Evolutionary conservation across 768 basidiomycete genomes (phyloP).

Genomic region (Naganishia friedmannii): DNA sequence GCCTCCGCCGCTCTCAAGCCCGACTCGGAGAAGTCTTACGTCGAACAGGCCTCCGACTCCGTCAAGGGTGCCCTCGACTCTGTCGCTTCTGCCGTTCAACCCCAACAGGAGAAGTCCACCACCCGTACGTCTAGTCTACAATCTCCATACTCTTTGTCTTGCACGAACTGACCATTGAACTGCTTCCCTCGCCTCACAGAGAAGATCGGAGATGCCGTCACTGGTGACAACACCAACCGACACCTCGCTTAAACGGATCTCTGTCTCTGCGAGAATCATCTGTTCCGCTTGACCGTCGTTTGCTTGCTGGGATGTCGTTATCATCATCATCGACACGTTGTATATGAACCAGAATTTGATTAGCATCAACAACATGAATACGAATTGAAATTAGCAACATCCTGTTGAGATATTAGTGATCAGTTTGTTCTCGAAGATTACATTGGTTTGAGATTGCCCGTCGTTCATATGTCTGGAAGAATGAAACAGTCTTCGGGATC

Average conservation of each 20-base stretch:
- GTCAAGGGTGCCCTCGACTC: constrained; percentile 35
- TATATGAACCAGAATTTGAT: constrained; percentile 16
- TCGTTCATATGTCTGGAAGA: too few relatives aligned
- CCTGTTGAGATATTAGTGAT: too few relatives aligned
- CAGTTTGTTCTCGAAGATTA: too few relatives aligned
- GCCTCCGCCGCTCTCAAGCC: constrained; percentile 27
- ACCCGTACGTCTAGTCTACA: background rate
- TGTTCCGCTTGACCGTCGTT: background rate
- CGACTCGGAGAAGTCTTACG: constrained; percentile 25
- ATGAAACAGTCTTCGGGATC: too few relatives aligned
- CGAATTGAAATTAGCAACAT: background rate
- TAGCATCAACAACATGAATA: constrained; percentile 22
- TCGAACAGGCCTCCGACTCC: constrained; percentile 32
- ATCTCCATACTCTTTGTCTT: background rate
- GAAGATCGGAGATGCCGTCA: constrained; percentile 25
- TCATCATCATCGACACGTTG: constrained; percentile 17
- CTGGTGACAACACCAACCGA: constrained; percentile 32
- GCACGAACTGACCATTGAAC: background rate
- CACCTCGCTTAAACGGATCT: constrained; percentile 21
- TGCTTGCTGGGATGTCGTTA: background rate
- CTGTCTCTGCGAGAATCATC: too few relatives aligned
- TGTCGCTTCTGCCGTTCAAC: constrained; percentile 32
- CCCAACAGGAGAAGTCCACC: constrained; percentile 27
- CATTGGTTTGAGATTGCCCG: too few relatives aligned
- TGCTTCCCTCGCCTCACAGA: background rate